A percentile compares a stretch with the other conserved stretches of the same genome.
Conservation (phyloP, 208 protist genomes). For the Herpetomonas tarakana region DNA sequence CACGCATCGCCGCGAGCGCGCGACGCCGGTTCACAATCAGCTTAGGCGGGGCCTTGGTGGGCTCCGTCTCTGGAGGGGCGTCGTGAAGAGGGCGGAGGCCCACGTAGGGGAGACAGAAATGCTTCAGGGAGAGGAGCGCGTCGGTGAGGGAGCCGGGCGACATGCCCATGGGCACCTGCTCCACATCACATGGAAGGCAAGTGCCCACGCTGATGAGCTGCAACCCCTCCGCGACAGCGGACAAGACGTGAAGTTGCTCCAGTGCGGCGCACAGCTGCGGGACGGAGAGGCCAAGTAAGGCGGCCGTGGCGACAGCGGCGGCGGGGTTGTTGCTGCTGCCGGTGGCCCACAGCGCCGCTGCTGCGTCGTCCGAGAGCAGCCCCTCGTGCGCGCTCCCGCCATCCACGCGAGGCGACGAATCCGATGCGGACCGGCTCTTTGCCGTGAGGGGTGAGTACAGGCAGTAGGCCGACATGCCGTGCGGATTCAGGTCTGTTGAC, state of each 20-base stretch:
- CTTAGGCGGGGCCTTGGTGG: slow-evolving; percentile 52
- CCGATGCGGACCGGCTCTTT: no score
- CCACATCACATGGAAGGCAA: slow-evolving; percentile 6
- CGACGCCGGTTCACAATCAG: slow-evolving; percentile 82
- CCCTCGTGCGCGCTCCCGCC: no score
- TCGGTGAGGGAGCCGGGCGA: not conserved
- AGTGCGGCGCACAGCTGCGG: slow-evolving; percentile 1
- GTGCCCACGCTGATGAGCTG: slow-evolving; percentile 5
- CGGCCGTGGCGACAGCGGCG: not conserved
- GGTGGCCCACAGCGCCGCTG: no score
- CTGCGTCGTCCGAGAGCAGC: no score
- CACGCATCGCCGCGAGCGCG: slow-evolving; percentile 61
- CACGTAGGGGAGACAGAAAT: slow-evolving; percentile 8
- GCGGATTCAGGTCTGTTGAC: slow-evolving; percentile 18
- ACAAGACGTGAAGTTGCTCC: not conserved
- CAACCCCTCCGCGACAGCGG: not conserved
- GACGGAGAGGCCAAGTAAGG: not conserved
- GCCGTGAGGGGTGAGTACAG: slow-evolving; percentile 1
- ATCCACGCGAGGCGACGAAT: no score
- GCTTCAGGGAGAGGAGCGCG: not conserved
- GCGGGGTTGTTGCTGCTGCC: not conserved
- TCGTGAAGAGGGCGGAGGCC: slow-evolving; percentile 37
- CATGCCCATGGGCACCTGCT: not conserved
- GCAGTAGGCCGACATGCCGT: slow-evolving; percentile 19
- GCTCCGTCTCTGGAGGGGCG: slow-evolving; percentile 46